Conservation (phyloP, 2,329 filamentous ascomycete species). For the Helotiales sp. region DNA sequence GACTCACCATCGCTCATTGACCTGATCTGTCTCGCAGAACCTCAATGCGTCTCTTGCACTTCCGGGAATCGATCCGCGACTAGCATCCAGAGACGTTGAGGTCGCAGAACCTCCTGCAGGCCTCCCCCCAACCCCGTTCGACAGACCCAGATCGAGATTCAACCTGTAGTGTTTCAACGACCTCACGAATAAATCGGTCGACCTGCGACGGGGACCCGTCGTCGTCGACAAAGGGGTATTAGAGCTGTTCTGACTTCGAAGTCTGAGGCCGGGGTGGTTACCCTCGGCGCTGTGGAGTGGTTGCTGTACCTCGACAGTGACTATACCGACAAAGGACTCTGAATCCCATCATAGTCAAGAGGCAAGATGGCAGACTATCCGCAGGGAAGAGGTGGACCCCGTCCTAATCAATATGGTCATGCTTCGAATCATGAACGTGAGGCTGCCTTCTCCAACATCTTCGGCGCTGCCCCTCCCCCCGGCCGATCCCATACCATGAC, state of each 20-base stretch:
- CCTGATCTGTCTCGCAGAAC: conserved; percentile 16
- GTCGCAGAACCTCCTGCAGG: conserved; percentile 17
- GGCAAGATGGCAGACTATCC: conserved; percentile 61
- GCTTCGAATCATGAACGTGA: conserved; percentile 75
- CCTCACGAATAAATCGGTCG: conserved; percentile 26
- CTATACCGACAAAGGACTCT: conserved; percentile 15
- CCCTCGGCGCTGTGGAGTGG: conserved; percentile 36
- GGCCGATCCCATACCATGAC: conserved; percentile 97
- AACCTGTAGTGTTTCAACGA: conserved; percentile 5
- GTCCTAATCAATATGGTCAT: conserved; percentile 48
- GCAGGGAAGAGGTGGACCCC: conserved; percentile 62
- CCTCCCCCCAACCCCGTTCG: conserved; percentile 18
- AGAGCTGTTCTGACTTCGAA: conserved; percentile 29
- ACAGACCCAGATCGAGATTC: conserved; percentile 8
- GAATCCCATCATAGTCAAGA: conserved; percentile 22
- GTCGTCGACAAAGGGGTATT: conserved; percentile 32
- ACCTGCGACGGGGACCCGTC: conserved; percentile 34
- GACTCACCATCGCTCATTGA: conserved; percentile 30
- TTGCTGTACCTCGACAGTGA: conserved; percentile 20
- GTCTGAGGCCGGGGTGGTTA: conserved; percentile 35
- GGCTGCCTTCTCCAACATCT: conserved; percentile 95
- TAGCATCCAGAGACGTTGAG: conserved; percentile 26
- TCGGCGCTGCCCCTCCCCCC: conserved; percentile 82
- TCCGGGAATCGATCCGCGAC: conserved; percentile 25
- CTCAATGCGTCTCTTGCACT: conserved; percentile 34